A percentile compares a stretch with the other conserved stretches of the same genome.
phyloP scores from a whole-genome alignment of 345 rosid species.

The Corchorus capsularis region DNA sequence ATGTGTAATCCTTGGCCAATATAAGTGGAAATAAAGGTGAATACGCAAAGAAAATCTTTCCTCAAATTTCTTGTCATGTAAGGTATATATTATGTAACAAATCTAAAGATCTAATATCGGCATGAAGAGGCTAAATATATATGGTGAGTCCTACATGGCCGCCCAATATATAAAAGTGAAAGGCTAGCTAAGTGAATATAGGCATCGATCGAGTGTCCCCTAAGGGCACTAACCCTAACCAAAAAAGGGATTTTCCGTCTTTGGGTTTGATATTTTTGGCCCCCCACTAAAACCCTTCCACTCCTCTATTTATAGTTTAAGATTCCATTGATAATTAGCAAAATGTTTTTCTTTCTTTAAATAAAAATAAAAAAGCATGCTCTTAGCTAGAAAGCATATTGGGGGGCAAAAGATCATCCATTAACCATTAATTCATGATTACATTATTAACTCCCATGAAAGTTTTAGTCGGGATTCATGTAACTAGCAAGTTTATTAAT shows the following conservation, averaged over 20 bases:
- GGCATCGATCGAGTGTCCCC: neutral
- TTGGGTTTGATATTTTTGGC: constrained; percentile 27
- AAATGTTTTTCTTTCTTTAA: neutral
- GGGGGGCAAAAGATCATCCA: constrained; percentile 10
- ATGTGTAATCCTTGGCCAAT: no score
- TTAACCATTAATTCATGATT: constrained; percentile 31
- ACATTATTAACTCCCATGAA: constrained; percentile 15
- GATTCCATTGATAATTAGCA: constrained; percentile 19
- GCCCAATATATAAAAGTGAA: neutral
- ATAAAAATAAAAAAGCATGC: constrained; percentile 15
- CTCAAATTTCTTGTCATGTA: neutral
- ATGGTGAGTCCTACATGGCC: neutral
- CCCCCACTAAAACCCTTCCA: neutral
- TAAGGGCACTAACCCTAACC: constrained; percentile 14
- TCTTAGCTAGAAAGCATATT: neutral
- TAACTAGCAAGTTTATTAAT: constrained; percentile 11
- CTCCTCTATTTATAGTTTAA: neutral
- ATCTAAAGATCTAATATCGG: neutral
- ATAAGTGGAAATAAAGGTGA: no score
- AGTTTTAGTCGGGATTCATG: constrained; percentile 4
- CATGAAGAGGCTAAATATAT: neutral
- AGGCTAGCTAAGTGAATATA: neutral
- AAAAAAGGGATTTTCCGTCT: constrained; percentile 35
- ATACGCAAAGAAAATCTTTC: neutral
- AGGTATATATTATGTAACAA: neutral